Evolutionary conservation across 2,329 filamentous ascomycete species (phyloP).

Genomic region (Ophiosphaerella herpotricha): DNA sequence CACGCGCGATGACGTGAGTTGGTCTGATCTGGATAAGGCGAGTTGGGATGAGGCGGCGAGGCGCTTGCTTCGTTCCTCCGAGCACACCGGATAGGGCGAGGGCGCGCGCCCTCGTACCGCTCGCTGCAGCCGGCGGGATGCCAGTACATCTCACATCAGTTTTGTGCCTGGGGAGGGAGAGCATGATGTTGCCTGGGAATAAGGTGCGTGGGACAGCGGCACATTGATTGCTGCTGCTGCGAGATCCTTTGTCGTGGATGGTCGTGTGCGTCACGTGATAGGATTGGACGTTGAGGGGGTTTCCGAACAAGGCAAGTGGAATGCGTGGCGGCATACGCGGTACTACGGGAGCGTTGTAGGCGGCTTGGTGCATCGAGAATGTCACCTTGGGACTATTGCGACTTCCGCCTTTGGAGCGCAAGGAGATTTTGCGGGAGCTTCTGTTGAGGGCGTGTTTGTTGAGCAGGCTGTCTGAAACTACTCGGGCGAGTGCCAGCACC

Average conservation of each 20-base stretch:
- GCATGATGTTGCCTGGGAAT: background rate
- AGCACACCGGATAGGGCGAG: background rate
- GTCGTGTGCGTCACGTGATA: background rate
- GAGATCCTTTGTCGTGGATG: background rate
- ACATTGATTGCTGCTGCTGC: background rate
- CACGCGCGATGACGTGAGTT: too few relatives aligned
- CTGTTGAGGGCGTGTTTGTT: too few relatives aligned
- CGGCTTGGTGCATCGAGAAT: background rate
- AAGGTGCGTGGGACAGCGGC: background rate
- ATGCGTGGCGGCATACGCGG: background rate
- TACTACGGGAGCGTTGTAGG: background rate
- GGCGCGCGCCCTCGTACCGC: background rate
- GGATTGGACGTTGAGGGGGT: background rate
- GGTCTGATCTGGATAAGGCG: too few relatives aligned
- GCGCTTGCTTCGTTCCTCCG: background rate
- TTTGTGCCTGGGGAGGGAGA: background rate
- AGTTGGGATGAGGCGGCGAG: too few relatives aligned
- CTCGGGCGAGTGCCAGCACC: too few relatives aligned
- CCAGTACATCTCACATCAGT: conserved; percentile 3
- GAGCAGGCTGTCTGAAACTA: too few relatives aligned
- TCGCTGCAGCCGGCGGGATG: background rate
- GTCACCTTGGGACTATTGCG: background rate
- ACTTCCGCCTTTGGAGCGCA: background rate
- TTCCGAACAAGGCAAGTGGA: conserved; percentile 4
- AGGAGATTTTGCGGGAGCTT: background rate